Evolutionary conservation across 345 rosid species (phyloP).

Genomic region (Combretum micranthum): DNA sequence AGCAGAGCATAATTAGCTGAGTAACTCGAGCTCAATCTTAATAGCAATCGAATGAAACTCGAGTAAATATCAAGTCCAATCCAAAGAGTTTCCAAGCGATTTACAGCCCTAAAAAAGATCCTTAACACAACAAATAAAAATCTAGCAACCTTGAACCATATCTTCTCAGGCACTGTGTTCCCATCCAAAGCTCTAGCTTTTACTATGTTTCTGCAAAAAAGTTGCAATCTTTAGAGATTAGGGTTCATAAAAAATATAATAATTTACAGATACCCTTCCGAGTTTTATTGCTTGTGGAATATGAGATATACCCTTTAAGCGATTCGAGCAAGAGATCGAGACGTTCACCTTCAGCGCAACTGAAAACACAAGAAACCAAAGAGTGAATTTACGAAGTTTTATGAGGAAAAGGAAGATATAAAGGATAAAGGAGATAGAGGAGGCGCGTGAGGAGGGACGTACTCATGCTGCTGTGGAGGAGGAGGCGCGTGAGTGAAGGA

Average conservation of each 20-base stretch:
- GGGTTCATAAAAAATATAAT: neutral
- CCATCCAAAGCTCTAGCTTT: slow-evolving; percentile 37
- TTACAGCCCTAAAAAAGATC: neutral
- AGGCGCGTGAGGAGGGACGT: neutral
- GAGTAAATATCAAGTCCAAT: too few relatives aligned
- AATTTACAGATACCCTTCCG: neutral
- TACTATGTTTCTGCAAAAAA: slow-evolving; percentile 36
- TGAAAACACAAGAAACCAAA: slow-evolving; percentile 3
- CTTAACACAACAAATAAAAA: neutral
- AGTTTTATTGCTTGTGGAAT: neutral
- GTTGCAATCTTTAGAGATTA: neutral
- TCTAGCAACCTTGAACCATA: slow-evolving; percentile 61
- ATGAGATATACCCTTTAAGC: slow-evolving; percentile 37
- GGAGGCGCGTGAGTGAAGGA: neutral
- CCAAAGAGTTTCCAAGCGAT: neutral
- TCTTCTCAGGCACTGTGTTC: slow-evolving; percentile 53
- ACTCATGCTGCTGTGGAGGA: neutral
- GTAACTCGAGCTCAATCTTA: too few relatives aligned
- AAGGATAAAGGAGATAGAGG: neutral
- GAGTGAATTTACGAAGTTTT: neutral
- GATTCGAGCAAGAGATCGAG: slow-evolving; percentile 40
- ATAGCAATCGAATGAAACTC: too few relatives aligned
- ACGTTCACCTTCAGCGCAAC: slow-evolving; percentile 54
- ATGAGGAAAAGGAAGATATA: neutral
- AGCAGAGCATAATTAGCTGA: too few relatives aligned